Evolutionary conservation across 495 filamentous ascomycete species (phyloP).

Genomic region (Trichocladium antarcticum): DNA sequence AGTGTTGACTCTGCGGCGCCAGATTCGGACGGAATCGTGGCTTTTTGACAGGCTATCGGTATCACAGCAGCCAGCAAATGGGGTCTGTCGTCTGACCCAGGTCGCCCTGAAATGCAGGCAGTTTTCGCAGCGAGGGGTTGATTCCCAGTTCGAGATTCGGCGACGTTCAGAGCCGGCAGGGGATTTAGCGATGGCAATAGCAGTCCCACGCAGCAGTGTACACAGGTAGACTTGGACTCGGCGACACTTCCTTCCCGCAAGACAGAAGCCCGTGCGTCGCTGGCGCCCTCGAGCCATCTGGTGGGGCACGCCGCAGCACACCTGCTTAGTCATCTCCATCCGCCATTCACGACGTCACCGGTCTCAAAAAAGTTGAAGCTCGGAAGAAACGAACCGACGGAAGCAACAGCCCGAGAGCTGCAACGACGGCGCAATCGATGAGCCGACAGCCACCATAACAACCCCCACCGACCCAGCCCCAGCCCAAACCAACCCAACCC

Average conservation of each 20-base stretch:
- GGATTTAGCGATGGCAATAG: neutral
- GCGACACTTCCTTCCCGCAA: too few relatives aligned
- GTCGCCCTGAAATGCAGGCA: too few relatives aligned
- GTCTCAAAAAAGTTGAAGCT: neutral
- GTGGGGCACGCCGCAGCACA: neutral
- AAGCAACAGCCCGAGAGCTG: neutral
- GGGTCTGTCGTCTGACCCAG: too few relatives aligned
- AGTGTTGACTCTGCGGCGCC: too few relatives aligned
- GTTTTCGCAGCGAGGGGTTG: too few relatives aligned
- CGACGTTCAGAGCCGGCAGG: too few relatives aligned
- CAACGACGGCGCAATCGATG: neutral
- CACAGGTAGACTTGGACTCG: too few relatives aligned
- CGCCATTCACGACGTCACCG: constrained; percentile 3
- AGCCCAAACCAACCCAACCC: neutral
- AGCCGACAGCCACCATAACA: neutral
- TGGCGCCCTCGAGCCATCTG: neutral
- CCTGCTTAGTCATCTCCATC: constrained; percentile 8
- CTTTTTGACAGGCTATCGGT: neutral
- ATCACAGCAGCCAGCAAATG: neutral
- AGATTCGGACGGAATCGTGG: neutral
- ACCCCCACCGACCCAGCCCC: neutral
- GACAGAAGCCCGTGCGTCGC: neutral
- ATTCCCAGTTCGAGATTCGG: too few relatives aligned
- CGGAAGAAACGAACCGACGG: neutral
- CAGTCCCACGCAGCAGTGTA: neutral